Percentiles rank a stretch among this genome's conserved stretches.
phyloP scores from a whole-genome alignment of 768 basidiomycete species.

The Hebeloma cylindrosporum region DNA sequence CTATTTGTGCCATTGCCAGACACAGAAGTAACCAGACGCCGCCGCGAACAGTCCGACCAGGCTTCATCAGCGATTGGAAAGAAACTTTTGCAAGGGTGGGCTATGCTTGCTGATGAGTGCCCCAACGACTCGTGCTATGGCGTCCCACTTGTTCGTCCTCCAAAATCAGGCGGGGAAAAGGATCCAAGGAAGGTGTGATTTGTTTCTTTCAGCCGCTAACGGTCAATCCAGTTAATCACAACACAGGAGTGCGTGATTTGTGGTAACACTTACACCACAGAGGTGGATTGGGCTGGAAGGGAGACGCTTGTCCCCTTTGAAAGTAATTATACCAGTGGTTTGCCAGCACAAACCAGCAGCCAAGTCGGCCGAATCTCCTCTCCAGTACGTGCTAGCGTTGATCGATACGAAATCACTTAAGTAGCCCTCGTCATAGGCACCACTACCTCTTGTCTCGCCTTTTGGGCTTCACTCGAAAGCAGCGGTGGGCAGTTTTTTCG shows the following conservation, averaged over 20 bases:
- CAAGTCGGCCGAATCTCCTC: too few species aligned
- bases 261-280: conserved; percentile 54
- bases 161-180: conserved; percentile 57
- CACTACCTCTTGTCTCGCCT: conserved; percentile 8
- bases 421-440: neutral
- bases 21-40: conserved; percentile 60
- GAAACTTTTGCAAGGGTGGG: conserved; percentile 78
- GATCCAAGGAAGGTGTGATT: conserved; percentile 63
- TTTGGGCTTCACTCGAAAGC: conserved; percentile 6
- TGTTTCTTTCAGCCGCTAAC: neutral
- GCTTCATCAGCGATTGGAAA: conserved; percentile 82
- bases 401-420: too few species aligned
- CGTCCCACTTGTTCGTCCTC: conserved; percentile 80
- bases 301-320: conserved; percentile 38
- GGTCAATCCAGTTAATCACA: conserved; percentile 5
- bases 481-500: neutral
- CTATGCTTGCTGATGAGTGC: conserved; percentile 89
- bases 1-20: conserved; percentile 64
- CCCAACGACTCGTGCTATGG: conserved; percentile 69
- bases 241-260: conserved; percentile 82
- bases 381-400: too few species aligned
- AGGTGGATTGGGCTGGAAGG: conserved; percentile 50
- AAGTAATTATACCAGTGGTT: neutral
- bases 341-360: too few species aligned
- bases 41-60: conserved; percentile 78